A percentile compares a stretch with the other conserved stretches of the same genome.
phyloP scores from a whole-genome alignment of 148 eudicot species.

The Spergularia marina region DNA sequence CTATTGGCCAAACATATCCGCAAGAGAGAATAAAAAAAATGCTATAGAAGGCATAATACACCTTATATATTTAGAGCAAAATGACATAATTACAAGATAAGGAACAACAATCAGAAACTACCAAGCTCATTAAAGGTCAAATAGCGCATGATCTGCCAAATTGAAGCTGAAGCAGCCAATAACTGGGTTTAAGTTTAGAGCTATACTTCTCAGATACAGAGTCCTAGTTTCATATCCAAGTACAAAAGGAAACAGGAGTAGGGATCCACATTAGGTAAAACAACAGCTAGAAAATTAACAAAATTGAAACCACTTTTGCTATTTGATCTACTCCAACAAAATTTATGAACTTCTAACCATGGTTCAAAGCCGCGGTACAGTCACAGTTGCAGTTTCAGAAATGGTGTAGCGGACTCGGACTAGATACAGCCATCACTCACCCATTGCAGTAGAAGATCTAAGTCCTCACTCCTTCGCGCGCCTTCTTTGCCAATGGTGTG shows the following conservation, averaged over 20 bases:
- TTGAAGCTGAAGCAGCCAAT: background rate
- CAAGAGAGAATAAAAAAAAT: background rate
- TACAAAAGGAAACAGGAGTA: background rate
- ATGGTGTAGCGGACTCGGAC: too few relatives aligned
- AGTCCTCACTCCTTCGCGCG: slow-evolving; percentile 96
- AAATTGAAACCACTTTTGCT: background rate
- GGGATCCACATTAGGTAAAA: background rate
- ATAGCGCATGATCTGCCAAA: background rate
- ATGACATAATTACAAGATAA: background rate
- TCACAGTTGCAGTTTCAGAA: too few relatives aligned
- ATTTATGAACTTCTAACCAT: too few relatives aligned
- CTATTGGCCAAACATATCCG: slow-evolving; percentile 35
- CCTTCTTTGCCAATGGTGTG: slow-evolving; percentile 95
- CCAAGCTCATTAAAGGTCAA: background rate
- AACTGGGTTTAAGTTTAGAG: background rate
- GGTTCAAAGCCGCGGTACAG: too few relatives aligned
- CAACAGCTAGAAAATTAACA: background rate
- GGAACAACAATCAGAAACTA: background rate
- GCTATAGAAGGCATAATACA: background rate
- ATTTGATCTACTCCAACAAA: background rate
- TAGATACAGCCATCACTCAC: too few relatives aligned
- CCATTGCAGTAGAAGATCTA: too few relatives aligned
- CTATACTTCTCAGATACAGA: background rate
- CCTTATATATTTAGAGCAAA: background rate
- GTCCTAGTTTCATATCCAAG: background rate